Percentiles rank a stretch among this genome's conserved stretches.
Evolutionary conservation across 129 eudicot species (phyloP).

Genomic region (Solidago caesia): DNA sequence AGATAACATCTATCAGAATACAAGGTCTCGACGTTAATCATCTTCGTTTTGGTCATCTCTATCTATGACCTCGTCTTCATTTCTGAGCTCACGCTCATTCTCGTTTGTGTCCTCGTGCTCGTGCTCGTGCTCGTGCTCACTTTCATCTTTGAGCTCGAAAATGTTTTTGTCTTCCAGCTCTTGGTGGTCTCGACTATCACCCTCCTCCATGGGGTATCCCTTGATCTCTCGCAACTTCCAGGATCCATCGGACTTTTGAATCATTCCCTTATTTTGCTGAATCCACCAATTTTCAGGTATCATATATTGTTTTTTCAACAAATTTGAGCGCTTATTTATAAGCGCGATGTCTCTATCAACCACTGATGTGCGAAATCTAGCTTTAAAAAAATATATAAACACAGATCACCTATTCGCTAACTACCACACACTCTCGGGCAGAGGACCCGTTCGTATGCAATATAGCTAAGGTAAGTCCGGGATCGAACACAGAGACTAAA

Average conservation of each 20-base stretch:
- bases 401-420: too few species aligned
- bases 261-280: slow-evolving; percentile 54
- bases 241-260: slow-evolving; percentile 42
- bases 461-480: too few species aligned
- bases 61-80: neutral
- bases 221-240: slow-evolving; percentile 49
- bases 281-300: slow-evolving; percentile 47
- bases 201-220: slow-evolving; percentile 4
- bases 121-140: neutral
- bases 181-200: neutral
- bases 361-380: too few species aligned
- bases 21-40: neutral
- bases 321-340: slow-evolving; percentile 33
- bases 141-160: neutral
- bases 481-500: too few species aligned
- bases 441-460: too few species aligned
- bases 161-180: neutral
- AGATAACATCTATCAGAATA: neutral
- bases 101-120: neutral
- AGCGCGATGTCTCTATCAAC: slow-evolving; percentile 47
- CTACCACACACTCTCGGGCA: too few species aligned
- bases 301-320: slow-evolving; percentile 41
- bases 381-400: too few species aligned
- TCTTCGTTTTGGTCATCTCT: neutral
- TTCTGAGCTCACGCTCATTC: neutral